These are phyloP conservation scores for Leucogyrophana mollusca DNA, from an alignment of 768 basidiomycete species.

Conservation along the genomic window DNA sequence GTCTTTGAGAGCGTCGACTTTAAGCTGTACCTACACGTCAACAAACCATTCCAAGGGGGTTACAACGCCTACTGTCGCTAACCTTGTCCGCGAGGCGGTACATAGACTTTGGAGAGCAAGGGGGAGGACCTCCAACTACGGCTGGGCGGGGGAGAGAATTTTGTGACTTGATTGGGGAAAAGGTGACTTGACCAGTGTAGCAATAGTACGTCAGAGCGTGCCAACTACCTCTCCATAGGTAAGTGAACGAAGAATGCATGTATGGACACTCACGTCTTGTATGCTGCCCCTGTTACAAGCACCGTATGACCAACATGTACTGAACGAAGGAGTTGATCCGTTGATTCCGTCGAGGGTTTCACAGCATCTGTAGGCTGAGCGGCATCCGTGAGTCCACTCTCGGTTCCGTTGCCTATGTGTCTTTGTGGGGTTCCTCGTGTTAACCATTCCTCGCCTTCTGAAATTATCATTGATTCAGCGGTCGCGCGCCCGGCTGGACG, in stretches of 20 bases:
- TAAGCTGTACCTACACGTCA: slow-evolving; percentile 1
- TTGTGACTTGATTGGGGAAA: slow-evolving; percentile 5
- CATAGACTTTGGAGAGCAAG: slow-evolving; percentile 25
- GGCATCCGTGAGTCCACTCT: not conserved
- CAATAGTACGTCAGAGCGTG: slow-evolving; percentile 6
- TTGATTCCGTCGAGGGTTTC: not conserved
- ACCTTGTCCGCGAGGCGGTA: slow-evolving; percentile 23
- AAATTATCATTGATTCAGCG: too few relatives aligned
- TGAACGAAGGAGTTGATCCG: not conserved
- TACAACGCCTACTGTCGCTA: not conserved
- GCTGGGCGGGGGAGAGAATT: not conserved
- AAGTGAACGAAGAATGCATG: not conserved
- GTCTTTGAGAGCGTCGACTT: not conserved
- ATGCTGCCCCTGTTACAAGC: slow-evolving; percentile 7
- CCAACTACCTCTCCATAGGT: not conserved
- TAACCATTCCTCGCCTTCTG: too few relatives aligned
- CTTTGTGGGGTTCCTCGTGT: too few relatives aligned
- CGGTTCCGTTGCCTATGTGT: not conserved
- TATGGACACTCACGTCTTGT: slow-evolving; percentile 7
- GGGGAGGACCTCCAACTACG: not conserved
- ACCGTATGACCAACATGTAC: not conserved
- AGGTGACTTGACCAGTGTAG: slow-evolving; percentile 7
- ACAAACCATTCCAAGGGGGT: not conserved
- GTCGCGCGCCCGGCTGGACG: too few relatives aligned
- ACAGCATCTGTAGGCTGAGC: not conserved